phyloP scores from a whole-genome alignment of 2,329 filamentous ascomycete species.

The Trichoderma citrinoviride region DNA sequence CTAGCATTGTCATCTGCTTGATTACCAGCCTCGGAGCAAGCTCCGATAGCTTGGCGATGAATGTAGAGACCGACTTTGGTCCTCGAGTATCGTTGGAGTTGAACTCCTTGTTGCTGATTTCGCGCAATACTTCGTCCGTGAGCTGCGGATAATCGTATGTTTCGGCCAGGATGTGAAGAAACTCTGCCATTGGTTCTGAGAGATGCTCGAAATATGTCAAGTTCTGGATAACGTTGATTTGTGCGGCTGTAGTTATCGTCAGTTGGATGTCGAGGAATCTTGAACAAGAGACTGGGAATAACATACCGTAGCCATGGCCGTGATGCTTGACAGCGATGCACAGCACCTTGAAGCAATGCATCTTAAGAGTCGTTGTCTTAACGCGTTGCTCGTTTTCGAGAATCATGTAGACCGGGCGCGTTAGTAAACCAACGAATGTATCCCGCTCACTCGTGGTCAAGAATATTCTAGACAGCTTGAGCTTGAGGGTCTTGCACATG shows the following conservation, averaged over 20 bases:
- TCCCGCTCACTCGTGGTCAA: conserved; percentile 94
- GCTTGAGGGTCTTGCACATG: conserved; percentile 93
- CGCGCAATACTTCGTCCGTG: conserved; percentile 86
- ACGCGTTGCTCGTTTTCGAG: conserved; percentile 91
- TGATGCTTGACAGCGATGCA: conserved; percentile 98
- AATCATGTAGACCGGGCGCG: conserved; percentile 87
- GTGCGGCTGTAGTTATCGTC: conserved; percentile 62
- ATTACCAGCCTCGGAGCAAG: conserved; percentile 88
- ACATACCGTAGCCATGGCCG: conserved; percentile 86
- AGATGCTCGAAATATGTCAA: conserved; percentile 97
- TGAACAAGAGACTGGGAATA: background rate
- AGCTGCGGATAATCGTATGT: conserved; percentile 98
- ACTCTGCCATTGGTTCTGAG: conserved; percentile 99
- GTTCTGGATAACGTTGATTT: conserved; percentile 97
- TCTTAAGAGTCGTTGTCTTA: conserved; percentile 83
- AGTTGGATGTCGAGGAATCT: conserved; percentile 26
- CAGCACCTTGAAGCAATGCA: conserved; percentile 96
- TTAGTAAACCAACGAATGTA: conserved; percentile 89
- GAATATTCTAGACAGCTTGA: conserved; percentile 91
- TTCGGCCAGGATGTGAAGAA: conserved; percentile 90
- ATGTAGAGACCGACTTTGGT: conserved; percentile 92
- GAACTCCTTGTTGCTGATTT: conserved; percentile 97
- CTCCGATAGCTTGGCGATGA: conserved; percentile 90
- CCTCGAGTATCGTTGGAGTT: conserved; percentile 94
- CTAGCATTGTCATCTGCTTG: conserved; percentile 93